phyloP scores from a whole-genome alignment of 768 basidiomycete species.

The Naematelia aurantialba region DNA sequence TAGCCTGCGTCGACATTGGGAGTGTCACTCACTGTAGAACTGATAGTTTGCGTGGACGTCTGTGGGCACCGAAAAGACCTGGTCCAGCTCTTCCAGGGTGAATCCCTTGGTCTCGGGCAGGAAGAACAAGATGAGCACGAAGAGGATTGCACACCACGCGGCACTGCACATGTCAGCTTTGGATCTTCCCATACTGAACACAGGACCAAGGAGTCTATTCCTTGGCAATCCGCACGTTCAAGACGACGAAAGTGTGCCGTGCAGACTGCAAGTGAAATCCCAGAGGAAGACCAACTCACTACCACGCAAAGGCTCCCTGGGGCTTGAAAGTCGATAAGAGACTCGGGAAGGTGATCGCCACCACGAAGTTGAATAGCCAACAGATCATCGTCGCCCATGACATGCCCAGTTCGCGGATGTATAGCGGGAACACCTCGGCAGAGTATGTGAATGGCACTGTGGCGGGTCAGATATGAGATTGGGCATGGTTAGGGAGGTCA shows the following conservation, averaged over 20 bases:
- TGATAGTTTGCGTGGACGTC: conserved; percentile 33
- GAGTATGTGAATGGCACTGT: conserved; percentile 56
- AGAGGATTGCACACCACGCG: conserved; percentile 17
- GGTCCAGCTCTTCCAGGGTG: conserved; percentile 45
- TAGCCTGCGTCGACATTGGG: too few species aligned
- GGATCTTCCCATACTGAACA: neutral
- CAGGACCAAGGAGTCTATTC: conserved; percentile 21
- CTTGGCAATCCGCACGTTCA: neutral
- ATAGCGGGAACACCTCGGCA: conserved; percentile 84
- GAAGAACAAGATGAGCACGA: conserved; percentile 39
- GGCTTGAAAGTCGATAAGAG: conserved; percentile 59
- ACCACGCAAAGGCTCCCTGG: conserved; percentile 68
- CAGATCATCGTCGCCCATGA: conserved; percentile 61
- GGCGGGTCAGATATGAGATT: neutral
- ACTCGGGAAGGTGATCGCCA: conserved; percentile 59
- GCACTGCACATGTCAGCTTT: neutral
- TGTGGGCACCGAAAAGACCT: conserved; percentile 39
- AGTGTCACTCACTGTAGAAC: too few species aligned
- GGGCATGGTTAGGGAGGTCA: too few species aligned
- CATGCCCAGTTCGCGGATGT: conserved; percentile 76
- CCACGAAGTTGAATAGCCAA: conserved; percentile 38
- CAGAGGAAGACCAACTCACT: too few species aligned
- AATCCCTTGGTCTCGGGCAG: conserved; percentile 30
- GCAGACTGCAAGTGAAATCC: too few species aligned
- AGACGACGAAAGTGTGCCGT: neutral